phyloP scores from a whole-genome alignment of 345 rosid species.

The Camelina hispida region DNA sequence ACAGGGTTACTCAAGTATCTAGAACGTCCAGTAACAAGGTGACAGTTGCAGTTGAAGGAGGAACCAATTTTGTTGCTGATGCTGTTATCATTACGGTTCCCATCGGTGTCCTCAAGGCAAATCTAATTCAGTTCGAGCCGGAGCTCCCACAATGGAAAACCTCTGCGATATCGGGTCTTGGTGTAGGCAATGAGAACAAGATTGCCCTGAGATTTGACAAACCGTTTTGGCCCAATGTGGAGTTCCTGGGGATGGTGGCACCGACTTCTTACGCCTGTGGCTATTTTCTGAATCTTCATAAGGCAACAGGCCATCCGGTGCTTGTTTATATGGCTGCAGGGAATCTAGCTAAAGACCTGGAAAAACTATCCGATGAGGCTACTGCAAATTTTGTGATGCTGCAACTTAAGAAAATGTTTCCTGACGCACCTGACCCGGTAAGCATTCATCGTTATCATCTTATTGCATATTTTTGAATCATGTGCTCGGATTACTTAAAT shows the following conservation, averaged over 20 bases:
- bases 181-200: constrained; percentile 85
- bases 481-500: neutral
- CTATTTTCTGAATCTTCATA: constrained; percentile 85
- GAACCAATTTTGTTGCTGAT: constrained; percentile 66
- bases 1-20: constrained; percentile 67
- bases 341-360: constrained; percentile 71
- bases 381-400: constrained; percentile 67
- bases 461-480: neutral
- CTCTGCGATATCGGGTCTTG: constrained; percentile 76
- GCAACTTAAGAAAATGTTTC: constrained; percentile 90
- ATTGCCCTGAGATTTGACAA: constrained; percentile 67
- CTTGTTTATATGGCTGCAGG: constrained; percentile 94
- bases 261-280: constrained; percentile 78
- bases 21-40: constrained; percentile 54
- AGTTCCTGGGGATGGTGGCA: constrained; percentile 75
- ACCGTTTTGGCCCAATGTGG: constrained; percentile 89
- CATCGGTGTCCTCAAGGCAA: constrained; percentile 81
- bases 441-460: neutral
- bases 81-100: constrained; percentile 82
- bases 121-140: constrained; percentile 78
- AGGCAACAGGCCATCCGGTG: constrained; percentile 83
- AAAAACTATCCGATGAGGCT: constrained; percentile 67
- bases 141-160: constrained; percentile 84
- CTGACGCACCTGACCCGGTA: constrained; percentile 81
- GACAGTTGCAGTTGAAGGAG: constrained; percentile 65